Base-by-base conservation (phyloP, 306 rosid species). In the Quercus berberidifolia region DNA sequence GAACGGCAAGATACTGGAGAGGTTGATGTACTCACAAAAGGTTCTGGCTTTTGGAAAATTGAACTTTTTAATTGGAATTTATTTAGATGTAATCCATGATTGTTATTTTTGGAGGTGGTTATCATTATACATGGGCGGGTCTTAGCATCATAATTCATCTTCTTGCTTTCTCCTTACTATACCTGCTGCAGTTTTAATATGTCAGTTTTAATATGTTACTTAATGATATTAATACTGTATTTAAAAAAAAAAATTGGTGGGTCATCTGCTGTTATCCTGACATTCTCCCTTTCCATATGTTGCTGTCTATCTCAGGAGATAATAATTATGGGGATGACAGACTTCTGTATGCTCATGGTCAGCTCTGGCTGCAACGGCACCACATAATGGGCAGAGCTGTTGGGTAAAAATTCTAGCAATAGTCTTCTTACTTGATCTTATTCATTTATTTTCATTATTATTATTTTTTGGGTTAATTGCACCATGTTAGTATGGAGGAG, bases 321-420 rank as follows among this genome's bases (percentile, higher is more conserved):
- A 92, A 91, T 83, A 94, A 94, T 75, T 84, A 90, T 28, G 96
- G 90, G 69, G 98, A 94, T 83, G 98, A 94, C 84, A 86, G 98
- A 83, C 91, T 94, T 31, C 86, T 94, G 80, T 94, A 94, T 85
- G 97, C 96, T 78, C 89, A 90, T 3, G 98, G 97, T 81, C 98
- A 94, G 82, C 92, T 90, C 63, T 94, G 98, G 98, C 92, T 94
- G 56, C 91, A 91, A 58, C 81, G 93, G 74, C 98, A 92, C 82
- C 98, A 94, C 80, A 92, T 94, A 71, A 94, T 94, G 97, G 98
- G 98, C 20, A 90, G 96, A 92, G 98, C 98, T 31, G 91, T 92
- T 1, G 98, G 98, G 98, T 94, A 81, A 85, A 69, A 73, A 64
- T 30, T 46, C 73, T 73, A 30, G 21, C 59, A 28, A 46, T 55